Percentiles rank a stretch among this genome's conserved stretches.
These are phyloP conservation scores for Aspergillus novofumigatus DNA, from an alignment of 2,329 filamentous ascomycete species.

Conservation along the genomic window DNA sequence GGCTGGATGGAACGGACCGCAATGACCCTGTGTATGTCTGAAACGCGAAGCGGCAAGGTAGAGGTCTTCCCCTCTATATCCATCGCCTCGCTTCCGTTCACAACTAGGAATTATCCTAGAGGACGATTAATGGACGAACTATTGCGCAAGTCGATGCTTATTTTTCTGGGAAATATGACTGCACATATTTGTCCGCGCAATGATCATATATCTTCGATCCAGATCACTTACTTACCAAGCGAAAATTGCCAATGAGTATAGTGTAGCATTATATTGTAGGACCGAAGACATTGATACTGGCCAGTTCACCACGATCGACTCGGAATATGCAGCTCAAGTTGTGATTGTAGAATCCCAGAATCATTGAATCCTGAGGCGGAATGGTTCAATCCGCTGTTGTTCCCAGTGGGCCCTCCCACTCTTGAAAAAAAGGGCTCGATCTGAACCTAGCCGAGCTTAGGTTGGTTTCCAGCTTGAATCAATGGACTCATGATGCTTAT, in stretches of 20 bases:
- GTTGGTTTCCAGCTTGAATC: neutral
- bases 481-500: neutral
- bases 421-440: no score
- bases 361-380: neutral
- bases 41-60: neutral
- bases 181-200: neutral
- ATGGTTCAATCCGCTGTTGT: no score
- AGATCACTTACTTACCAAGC: neutral
- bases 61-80: neutral
- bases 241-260: neutral
- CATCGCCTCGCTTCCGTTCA: neutral
- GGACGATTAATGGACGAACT: neutral
- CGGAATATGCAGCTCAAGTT: neutral
- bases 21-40: constrained; percentile 6
- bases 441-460: neutral
- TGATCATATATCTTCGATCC: neutral
- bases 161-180: neutral
- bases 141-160: neutral
- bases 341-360: neutral
- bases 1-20: constrained; percentile 7
- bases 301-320: neutral
- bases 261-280: neutral
- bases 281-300: neutral
- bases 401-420: no score
- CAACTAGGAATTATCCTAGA: neutral